These are phyloP conservation scores for Pyrrhoderma noxium DNA, from an alignment of 1,284 basidiomycete genomes.

Conservation along the genomic window DNA sequence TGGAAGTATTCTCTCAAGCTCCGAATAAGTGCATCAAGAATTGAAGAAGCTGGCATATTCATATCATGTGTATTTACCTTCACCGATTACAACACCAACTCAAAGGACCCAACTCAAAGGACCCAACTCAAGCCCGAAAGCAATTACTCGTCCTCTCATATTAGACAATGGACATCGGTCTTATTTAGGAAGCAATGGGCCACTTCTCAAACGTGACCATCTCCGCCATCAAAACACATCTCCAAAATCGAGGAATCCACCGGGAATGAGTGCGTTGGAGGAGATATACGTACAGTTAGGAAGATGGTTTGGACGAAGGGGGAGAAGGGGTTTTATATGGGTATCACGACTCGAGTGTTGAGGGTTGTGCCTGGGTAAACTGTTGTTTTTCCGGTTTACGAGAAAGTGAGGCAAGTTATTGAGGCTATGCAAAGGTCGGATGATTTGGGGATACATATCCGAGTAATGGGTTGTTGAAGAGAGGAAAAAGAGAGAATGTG, in stretches of 20 bases:
- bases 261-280: conserved; percentile 73
- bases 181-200: conserved; percentile 96
- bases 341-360: conserved; percentile 94
- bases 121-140: too few relatives aligned
- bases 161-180: conserved; percentile 90
- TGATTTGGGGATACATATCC: conserved; percentile 51
- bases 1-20: too few relatives aligned
- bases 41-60: conserved; percentile 78
- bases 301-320: conserved; percentile 97
- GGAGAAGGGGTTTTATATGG: conserved; percentile 87
- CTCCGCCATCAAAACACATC: conserved; percentile 94
- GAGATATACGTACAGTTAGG: conserved; percentile 71
- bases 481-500: too few relatives aligned
- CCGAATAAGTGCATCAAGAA: conserved; percentile 98
- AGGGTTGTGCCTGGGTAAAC: conserved; percentile 95
- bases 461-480: conserved; percentile 37
- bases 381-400: conserved; percentile 87
- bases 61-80: conserved; percentile 63
- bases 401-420: conserved; percentile 69
- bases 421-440: conserved; percentile 58
- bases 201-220: conserved; percentile 97
- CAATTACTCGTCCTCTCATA: conserved; percentile 90
- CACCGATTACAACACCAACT: too few relatives aligned
- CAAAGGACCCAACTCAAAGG: too few relatives aligned
- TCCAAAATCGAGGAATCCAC: conserved; percentile 80